These are phyloP conservation scores for Cardamine chenopodiifolia DNA, from an alignment of 345 rosid species.

Conservation along the genomic window DNA sequence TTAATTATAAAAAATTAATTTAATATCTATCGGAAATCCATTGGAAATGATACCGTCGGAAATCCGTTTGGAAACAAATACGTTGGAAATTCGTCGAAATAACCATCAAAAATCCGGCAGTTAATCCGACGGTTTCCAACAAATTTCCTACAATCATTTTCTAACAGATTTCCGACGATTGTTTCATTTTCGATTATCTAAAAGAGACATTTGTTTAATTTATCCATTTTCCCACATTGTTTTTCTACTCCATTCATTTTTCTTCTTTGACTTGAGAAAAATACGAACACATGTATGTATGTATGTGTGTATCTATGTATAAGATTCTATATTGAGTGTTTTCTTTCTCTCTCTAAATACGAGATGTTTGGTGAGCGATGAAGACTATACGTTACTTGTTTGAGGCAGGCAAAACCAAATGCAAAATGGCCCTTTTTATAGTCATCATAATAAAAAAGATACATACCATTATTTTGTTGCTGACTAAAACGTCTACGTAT, in stretches of 20 bases:
- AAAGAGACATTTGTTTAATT: too few relatives aligned
- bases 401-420: slow-evolving; percentile 32
- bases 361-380: slow-evolving; percentile 21
- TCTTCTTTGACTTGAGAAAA: neutral
- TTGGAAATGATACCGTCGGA: too few relatives aligned
- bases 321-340: neutral
- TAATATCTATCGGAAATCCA: too few relatives aligned
- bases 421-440: slow-evolving; percentile 36
- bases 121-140: too few relatives aligned
- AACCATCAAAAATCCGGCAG: too few relatives aligned
- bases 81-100: too few relatives aligned
- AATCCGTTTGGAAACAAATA: too few relatives aligned
- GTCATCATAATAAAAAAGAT: slow-evolving; percentile 34
- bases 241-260: slow-evolving; percentile 39
- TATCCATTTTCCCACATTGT: slow-evolving; percentile 38
- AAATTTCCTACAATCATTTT: too few relatives aligned
- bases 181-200: too few relatives aligned
- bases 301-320: neutral
- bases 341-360: slow-evolving; percentile 9
- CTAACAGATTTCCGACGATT: too few relatives aligned
- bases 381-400: slow-evolving; percentile 33
- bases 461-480: slow-evolving; percentile 30
- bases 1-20: too few relatives aligned
- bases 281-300: slow-evolving; percentile 16
- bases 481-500: slow-evolving; percentile 44